phyloP scores from a whole-genome alignment of 768 basidiomycete genomes.

The Mycena latifolia region DNA sequence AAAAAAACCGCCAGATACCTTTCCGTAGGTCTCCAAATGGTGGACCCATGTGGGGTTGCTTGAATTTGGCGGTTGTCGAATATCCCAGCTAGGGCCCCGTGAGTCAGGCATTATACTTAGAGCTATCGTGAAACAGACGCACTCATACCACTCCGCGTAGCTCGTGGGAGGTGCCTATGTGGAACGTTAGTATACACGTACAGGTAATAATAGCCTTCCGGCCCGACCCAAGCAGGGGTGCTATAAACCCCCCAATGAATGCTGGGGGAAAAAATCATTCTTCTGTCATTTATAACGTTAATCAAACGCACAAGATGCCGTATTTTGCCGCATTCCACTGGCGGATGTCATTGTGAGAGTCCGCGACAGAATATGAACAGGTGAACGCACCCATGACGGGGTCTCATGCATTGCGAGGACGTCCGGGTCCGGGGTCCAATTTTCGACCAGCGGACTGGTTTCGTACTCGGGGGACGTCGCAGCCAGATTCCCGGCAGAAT shows the following conservation, averaged over 20 bases:
- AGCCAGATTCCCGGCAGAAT: slow-evolving; percentile 49
- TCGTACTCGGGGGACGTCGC: slow-evolving; percentile 53
- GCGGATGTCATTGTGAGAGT: slow-evolving; percentile 6
- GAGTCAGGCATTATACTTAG: no score
- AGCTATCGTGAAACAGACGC: no score
- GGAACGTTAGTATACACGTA: background rate
- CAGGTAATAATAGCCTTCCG: background rate
- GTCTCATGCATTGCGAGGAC: slow-evolving; percentile 61
- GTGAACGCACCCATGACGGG: slow-evolving; percentile 62
- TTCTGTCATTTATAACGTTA: slow-evolving; percentile 4
- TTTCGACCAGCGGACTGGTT: slow-evolving; percentile 50
- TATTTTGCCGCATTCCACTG: slow-evolving; percentile 67
- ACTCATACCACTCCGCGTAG: slow-evolving; percentile 73
- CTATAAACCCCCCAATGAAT: slow-evolving; percentile 66
- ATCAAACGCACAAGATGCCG: slow-evolving; percentile 63
- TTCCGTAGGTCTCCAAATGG: slow-evolving; percentile 64
- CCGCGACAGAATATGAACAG: background rate
- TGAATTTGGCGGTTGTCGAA: slow-evolving; percentile 51
- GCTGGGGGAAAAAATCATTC: slow-evolving; percentile 41
- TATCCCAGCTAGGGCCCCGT: slow-evolving; percentile 46
- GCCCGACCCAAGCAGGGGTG: slow-evolving; percentile 56
- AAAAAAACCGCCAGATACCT: slow-evolving; percentile 31
- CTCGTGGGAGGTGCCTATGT: slow-evolving; percentile 50
- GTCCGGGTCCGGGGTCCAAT: slow-evolving; percentile 53
- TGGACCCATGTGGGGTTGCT: slow-evolving; percentile 60